These are phyloP conservation scores for Cordyceps cateniannulata DNA, from an alignment of 2,329 filamentous ascomycete genomes.

Conservation along the genomic window DNA sequence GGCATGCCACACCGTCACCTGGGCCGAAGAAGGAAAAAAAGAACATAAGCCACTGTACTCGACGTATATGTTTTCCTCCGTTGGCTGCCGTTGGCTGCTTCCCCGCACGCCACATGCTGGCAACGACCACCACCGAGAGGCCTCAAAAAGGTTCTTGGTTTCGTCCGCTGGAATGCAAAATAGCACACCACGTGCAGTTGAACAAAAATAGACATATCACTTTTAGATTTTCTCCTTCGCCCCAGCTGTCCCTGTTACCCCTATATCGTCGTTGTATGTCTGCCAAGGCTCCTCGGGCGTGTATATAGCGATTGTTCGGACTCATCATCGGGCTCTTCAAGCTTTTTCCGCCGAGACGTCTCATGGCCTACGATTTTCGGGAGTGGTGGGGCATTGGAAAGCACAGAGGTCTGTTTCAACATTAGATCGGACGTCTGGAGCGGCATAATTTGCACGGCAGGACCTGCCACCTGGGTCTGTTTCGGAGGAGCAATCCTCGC, in stretches of 20 bases:
- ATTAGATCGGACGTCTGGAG: neutral
- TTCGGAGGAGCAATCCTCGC: neutral
- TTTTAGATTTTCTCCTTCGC: neutral
- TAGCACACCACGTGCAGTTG: constrained; percentile 5
- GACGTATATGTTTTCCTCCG: neutral
- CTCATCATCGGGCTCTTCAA: neutral
- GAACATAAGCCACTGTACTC: neutral
- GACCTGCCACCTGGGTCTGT: neutral
- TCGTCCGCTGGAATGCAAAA: neutral
- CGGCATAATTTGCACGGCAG: neutral
- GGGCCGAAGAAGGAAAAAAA: neutral
- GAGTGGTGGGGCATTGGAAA: neutral
- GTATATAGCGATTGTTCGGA: neutral
- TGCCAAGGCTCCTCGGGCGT: neutral
- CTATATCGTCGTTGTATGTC: neutral
- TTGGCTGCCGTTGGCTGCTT: neutral
- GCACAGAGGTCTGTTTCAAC: neutral
- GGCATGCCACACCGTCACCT: neutral
- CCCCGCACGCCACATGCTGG: neutral
- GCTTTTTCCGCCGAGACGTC: neutral
- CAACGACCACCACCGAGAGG: neutral
- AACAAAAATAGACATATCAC: neutral
- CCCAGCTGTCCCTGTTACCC: neutral
- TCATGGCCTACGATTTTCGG: neutral
- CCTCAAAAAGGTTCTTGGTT: neutral